These are phyloP conservation scores for Cryomyces minteri DNA, from an alignment of 495 filamentous ascomycete species.

Conservation along the genomic window DNA sequence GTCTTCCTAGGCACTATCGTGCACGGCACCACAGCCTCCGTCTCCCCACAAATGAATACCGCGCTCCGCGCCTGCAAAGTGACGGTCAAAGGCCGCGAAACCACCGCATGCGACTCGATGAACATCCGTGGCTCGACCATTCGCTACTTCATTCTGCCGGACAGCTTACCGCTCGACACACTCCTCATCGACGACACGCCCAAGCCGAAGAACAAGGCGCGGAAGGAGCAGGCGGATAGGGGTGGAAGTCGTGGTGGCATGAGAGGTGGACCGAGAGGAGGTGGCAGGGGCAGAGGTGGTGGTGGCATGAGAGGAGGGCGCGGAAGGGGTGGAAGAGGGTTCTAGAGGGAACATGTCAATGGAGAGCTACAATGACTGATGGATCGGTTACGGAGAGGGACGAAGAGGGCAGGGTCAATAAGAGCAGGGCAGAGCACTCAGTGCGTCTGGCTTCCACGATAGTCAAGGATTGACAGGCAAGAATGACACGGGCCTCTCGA, in stretches of 20 bases:
- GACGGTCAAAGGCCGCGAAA: constrained; percentile 71
- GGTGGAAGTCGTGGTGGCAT: constrained; percentile 3
- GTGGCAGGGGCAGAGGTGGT: constrained; percentile 7
- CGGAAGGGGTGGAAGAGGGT: no score
- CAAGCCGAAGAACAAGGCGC: constrained; percentile 98
- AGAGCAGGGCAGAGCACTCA: no score
- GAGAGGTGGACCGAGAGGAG: constrained; percentile 5
- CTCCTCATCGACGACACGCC: constrained; percentile 88
- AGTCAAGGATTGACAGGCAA: no score
- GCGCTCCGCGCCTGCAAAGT: constrained; percentile 86
- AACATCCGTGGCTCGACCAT: constrained; percentile 89
- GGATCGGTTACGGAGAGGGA: no score
- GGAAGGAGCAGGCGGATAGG: constrained; percentile 62
- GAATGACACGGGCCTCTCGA: no score
- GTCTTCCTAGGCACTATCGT: constrained; percentile 60
- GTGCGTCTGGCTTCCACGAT: no score
- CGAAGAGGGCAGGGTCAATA: no score
- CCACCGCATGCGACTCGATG: constrained; percentile 81
- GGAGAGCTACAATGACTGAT: no score
- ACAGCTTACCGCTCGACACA: constrained; percentile 84
- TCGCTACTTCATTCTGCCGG: constrained; percentile 84
- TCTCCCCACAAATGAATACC: constrained; percentile 95
- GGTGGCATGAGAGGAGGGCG: constrained; percentile 4
- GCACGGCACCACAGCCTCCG: constrained; percentile 85
- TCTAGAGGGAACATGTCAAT: no score